Evolutionary conservation across 805 yeast species (phyloP), one percentile per base, ranked within the genome.

Genomic region (Candida khao-thaluensis): DNA sequence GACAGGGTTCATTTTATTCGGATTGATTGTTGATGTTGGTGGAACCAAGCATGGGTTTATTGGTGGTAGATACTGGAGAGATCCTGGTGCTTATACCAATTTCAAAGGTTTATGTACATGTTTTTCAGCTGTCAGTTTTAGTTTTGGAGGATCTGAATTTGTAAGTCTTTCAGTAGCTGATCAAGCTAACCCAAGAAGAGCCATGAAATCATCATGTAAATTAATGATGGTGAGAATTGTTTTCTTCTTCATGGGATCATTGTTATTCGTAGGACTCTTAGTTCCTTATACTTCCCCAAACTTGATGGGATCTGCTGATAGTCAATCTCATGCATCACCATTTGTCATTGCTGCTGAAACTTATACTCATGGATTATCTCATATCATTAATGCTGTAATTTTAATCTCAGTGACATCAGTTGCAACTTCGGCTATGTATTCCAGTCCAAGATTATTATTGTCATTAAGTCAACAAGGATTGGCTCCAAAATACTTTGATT

Each of bases 61-160:
- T 42, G 72, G 72, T 31, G 72, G 71, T n/a, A 52, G 45, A 43
- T 66, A 58, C 51, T 67, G 72, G 72, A 56, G 57, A 40, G 53
- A 66, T 44, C 70, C 71, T 7, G 71, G 70, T 33, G 62, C 54
- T 40, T 52, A 56, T 45, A 63, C 64, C 37, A 49, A 53, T 38
- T 66, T 67, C 51, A 67, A 67, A 55, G 72, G 72, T 24, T 53
- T 66, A 26, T 60, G 66, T 45, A 47, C 63, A 17, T 66, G 58
- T 10, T 64, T 67, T 32, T 67, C 65, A 34, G 66, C 69, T 8
- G 68, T 67, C 10, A 65, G 70, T 6, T 67, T 67, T 43, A 57
- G 70, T 21, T 54, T 65, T 40, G 72, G 72, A 14, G 68, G 64
- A 31, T 55, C 68, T 15, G 72, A 67, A 49, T 67, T 66, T 40